These are phyloP conservation scores for Sporothrix humicola DNA, from an alignment of 2,329 filamentous ascomycete species.

Conservation along the genomic window DNA sequence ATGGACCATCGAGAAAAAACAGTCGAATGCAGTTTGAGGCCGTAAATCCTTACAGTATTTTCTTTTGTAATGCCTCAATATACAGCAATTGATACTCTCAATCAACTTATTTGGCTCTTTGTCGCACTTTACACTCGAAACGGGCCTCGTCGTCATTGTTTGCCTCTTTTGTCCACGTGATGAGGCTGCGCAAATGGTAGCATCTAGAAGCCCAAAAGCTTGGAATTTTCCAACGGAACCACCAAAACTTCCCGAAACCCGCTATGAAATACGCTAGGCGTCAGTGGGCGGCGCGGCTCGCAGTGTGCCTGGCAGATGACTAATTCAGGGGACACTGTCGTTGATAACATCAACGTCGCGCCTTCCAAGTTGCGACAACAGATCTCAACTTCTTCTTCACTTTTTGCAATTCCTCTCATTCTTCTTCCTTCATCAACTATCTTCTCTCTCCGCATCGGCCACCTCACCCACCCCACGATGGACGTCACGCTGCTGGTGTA, in stretches of 20 bases:
- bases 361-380: neutral
- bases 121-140: neutral
- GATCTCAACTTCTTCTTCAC: too few relatives aligned
- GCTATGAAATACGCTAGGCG: neutral
- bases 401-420: too few relatives aligned
- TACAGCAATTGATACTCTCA: neutral
- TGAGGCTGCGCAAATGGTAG: neutral
- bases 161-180: neutral
- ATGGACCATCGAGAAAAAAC: too few relatives aligned
- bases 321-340: neutral
- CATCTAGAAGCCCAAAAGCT: constrained; percentile 4
- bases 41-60: neutral
- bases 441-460: too few relatives aligned
- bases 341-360: neutral
- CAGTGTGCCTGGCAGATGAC: constrained; percentile 3
- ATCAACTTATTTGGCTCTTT: neutral
- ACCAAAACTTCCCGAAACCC: too few relatives aligned
- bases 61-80: too few relatives aligned
- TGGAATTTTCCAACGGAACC: too few relatives aligned
- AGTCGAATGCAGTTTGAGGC: neutral
- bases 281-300: constrained; percentile 18
- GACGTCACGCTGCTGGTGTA: constrained; percentile 80
- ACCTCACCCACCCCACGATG: constrained; percentile 57
- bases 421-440: too few relatives aligned
- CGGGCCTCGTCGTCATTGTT: too few relatives aligned